These are phyloP conservation scores for Cystoderma amianthinum DNA, from an alignment of 768 basidiomycete genomes.

Conservation along the genomic window DNA sequence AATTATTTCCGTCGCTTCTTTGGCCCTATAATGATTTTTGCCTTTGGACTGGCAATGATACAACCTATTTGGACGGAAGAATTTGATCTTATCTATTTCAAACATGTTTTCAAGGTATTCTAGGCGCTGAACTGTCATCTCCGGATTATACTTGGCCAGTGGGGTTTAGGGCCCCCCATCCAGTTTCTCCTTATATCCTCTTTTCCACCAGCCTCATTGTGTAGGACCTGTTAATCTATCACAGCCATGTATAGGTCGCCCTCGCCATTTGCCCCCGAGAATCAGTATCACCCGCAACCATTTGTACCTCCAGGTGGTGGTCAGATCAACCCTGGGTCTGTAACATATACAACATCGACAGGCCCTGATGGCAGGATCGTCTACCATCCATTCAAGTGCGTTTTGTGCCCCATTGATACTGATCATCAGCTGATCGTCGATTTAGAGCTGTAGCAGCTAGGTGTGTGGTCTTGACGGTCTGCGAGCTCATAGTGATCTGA, in stretches of 20 bases:
- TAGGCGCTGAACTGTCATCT: too few species aligned
- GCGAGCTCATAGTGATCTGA: constrained; percentile 4
- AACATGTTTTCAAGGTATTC: too few species aligned
- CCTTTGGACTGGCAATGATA: too few species aligned
- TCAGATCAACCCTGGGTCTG: constrained; percentile 57
- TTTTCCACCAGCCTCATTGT: too few species aligned
- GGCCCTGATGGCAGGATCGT: constrained; percentile 52
- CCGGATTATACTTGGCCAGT: too few species aligned
- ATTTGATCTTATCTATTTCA: too few species aligned
- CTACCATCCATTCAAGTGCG: constrained; percentile 75
- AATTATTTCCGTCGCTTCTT: too few species aligned
- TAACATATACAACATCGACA: constrained; percentile 66
- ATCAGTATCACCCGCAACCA: constrained; percentile 16
- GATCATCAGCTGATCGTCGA: constrained; percentile 10
- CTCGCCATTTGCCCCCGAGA: constrained; percentile 20
- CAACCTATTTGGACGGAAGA: too few species aligned
- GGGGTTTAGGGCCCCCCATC: too few species aligned
- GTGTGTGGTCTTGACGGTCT: constrained; percentile 28
- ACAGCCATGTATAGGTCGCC: constrained; percentile 23
- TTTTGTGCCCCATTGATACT: constrained; percentile 9
- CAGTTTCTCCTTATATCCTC: too few species aligned
- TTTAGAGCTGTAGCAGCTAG: constrained; percentile 68
- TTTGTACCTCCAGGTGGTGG: constrained; percentile 19
- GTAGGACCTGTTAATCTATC: neutral
- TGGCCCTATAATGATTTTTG: too few species aligned